Conservation (phyloP, 805 yeast species). For the Kodamaea laetipori region DNA sequence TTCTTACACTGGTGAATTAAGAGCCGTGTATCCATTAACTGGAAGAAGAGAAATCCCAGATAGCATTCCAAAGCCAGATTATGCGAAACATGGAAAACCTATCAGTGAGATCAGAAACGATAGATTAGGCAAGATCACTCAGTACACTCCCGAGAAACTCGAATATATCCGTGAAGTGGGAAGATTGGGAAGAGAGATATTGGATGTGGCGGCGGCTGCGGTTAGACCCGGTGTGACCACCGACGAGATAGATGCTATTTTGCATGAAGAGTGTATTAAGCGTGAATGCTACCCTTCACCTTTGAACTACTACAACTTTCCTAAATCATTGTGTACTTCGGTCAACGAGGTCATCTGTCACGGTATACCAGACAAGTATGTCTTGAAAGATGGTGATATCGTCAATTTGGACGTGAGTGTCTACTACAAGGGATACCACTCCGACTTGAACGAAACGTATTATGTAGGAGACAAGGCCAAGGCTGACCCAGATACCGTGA, state of each 20-base stretch:
- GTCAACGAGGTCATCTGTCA: conserved; percentile 96
- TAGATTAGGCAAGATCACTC: conserved; percentile 63
- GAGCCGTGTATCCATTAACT: conserved; percentile 80
- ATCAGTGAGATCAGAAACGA: conserved; percentile 72
- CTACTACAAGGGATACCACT: conserved; percentile 85
- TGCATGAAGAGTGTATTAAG: conserved; percentile 85
- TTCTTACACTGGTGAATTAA: conserved; percentile 69
- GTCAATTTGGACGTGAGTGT: conserved; percentile 87
- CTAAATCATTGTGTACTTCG: conserved; percentile 90
- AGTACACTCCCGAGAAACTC: conserved; percentile 67
- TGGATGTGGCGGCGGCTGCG: conserved; percentile 84
- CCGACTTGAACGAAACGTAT: conserved; percentile 95
- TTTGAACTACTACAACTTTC: conserved; percentile 88
- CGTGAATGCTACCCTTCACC: conserved; percentile 95
- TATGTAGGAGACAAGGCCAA: conserved; percentile 90
- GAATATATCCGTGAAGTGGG: conserved; percentile 76
- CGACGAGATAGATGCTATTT: conserved; percentile 83
- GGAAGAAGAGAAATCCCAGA: conserved; percentile 73
- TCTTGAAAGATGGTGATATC: conserved; percentile 90
- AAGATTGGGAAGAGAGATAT: conserved; percentile 77
- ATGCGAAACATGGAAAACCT: conserved; percentile 81
- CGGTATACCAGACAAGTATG: conserved; percentile 92
- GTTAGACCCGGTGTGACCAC: conserved; percentile 89
- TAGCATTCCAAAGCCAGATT: conserved; percentile 75
- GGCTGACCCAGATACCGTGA: conserved; percentile 76